Evolutionary conservation across 163 green algal genomes (phyloP).

Genomic region (Volvox carteri): DNA sequence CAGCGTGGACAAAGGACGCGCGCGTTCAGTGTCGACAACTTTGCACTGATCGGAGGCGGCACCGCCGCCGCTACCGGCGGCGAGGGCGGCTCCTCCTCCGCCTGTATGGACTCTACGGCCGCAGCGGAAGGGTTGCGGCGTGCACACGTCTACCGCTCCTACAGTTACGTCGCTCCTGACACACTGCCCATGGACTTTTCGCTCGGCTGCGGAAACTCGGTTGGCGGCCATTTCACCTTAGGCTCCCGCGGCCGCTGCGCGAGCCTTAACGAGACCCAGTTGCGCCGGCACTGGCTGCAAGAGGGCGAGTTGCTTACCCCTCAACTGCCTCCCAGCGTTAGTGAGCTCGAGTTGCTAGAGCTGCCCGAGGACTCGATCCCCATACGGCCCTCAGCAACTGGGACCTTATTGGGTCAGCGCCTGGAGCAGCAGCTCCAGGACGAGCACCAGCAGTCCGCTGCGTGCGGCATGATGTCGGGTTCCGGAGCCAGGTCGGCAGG

Average conservation of each 20-base stretch:
- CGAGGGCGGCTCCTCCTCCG: not conserved
- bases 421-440: not conserved
- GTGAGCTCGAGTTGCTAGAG: slow-evolving; percentile 51
- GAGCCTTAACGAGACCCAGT: slow-evolving; percentile 45
- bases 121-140: not conserved
- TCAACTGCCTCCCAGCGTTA: slow-evolving; percentile 42
- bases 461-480: not conserved
- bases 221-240: not conserved
- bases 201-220: slow-evolving; percentile 11
- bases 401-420: slow-evolving; percentile 2
- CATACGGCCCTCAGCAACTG: not conserved
- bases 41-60: not conserved
- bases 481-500: not conserved
- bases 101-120: not conserved
- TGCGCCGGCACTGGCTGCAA: slow-evolving; percentile 34
- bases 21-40: slow-evolving; percentile 40
- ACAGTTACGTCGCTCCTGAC: slow-evolving; percentile 22
- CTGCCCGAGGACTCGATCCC: slow-evolving; percentile 38
- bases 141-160: slow-evolving; percentile 6
- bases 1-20: slow-evolving; percentile 14
- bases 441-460: not conserved
- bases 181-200: slow-evolving; percentile 32
- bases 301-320: slow-evolving; percentile 45
- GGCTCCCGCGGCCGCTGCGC: slow-evolving; percentile 27
- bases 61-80: not conserved